Percentiles rank a stretch among this genome's conserved stretches.
These are phyloP conservation scores for Chlorella sp. DNA, from an alignment of 139 green algal genomes.

Conservation along the genomic window DNA sequence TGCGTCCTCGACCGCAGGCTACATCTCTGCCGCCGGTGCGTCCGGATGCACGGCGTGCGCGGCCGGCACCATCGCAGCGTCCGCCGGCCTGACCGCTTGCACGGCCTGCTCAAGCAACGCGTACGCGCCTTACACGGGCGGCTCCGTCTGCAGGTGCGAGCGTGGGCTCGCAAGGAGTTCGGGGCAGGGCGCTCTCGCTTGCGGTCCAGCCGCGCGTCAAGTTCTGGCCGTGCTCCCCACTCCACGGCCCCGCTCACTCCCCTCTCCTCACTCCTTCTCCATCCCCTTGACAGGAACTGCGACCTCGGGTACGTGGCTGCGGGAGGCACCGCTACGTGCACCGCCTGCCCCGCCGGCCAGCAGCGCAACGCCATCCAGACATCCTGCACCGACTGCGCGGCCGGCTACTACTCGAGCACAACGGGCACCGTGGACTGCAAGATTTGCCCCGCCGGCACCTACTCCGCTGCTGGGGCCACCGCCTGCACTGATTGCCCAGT, in stretches of 20 bases:
- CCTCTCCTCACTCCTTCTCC: too few relatives aligned
- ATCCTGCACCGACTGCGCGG: neutral
- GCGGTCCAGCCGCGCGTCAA: too few relatives aligned
- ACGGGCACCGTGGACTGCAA: neutral
- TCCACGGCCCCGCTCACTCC: too few relatives aligned
- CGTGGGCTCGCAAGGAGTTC: too few relatives aligned
- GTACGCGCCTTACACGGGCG: neutral
- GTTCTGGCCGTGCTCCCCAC: too few relatives aligned
- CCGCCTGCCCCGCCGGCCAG: neutral
- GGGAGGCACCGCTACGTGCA: neutral
- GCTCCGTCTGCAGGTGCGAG: neutral
- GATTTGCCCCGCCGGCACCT: constrained; percentile 3
- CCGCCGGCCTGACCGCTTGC: neutral
- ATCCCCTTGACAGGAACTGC: constrained; percentile 4
- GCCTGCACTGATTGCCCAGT: constrained; percentile 1
- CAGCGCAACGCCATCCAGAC: neutral
- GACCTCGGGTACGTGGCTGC: neutral
- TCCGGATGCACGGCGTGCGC: neutral
- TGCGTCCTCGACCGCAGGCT: too few relatives aligned
- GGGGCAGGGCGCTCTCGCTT: too few relatives aligned
- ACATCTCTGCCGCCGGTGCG: neutral
- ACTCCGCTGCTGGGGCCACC: neutral
- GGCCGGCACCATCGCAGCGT: neutral
- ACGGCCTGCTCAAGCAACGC: neutral
- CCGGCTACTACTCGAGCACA: too few relatives aligned